Evolutionary conservation across 257 asterid species (phyloP).

Genomic region (Penstemon davidsonii): DNA sequence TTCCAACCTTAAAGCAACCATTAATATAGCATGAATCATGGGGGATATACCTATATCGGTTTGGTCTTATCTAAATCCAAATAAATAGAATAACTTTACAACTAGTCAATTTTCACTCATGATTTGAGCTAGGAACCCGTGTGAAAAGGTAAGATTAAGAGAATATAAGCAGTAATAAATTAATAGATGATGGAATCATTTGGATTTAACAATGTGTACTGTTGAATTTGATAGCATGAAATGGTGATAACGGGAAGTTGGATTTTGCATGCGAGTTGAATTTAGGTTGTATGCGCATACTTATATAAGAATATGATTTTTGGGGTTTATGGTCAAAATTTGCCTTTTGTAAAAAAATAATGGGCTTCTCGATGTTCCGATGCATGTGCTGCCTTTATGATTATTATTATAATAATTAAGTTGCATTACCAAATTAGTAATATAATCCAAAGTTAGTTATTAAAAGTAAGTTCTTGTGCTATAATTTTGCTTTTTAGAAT

Average conservation of each 20-base stretch:
- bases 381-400: too few relatives aligned
- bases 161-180: slow-evolving; percentile 22
- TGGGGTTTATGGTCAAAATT: too few relatives aligned
- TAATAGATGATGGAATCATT: slow-evolving; percentile 1
- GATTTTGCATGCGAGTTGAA: slow-evolving; percentile 47
- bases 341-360: too few relatives aligned
- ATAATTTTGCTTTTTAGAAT: too few relatives aligned
- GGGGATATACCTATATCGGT: slow-evolving; percentile 2
- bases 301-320: too few relatives aligned
- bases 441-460: too few relatives aligned
- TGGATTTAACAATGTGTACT: not conserved
- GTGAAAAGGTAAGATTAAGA: slow-evolving; percentile 35
- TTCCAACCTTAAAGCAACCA: slow-evolving; percentile 21
- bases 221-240: slow-evolving; percentile 27
- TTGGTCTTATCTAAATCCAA: slow-evolving; percentile 15
- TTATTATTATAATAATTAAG: too few relatives aligned
- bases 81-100: not conserved
- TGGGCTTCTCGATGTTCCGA: too few relatives aligned
- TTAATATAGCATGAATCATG: slow-evolving; percentile 36
- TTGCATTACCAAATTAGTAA: too few relatives aligned
- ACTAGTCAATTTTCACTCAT: slow-evolving; percentile 18
- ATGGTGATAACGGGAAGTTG: slow-evolving; percentile 8
- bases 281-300: too few relatives aligned
- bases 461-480: too few relatives aligned
- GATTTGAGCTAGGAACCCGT: slow-evolving; percentile 34